Evolutionary conservation across 2,329 filamentous ascomycete genomes (phyloP), one percentile per base, ranked within the genome.

Genomic region (Nemania diffusa): DNA sequence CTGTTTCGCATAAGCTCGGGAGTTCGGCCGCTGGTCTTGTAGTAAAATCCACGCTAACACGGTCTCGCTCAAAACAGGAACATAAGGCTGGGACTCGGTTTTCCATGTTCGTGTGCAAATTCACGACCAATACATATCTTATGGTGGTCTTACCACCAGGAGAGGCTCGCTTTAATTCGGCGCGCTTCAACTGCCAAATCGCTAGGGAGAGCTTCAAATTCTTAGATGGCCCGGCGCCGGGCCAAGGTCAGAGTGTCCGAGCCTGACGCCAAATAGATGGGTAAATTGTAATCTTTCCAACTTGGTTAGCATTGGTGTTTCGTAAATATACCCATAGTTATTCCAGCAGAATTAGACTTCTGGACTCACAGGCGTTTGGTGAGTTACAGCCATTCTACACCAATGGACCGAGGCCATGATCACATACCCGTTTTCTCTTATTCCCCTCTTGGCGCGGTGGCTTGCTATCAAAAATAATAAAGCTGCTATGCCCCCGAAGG

Each of bases 111-210:
- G 93, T 97, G 71, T 92, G 94, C 71, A 93, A 97, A 73, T 94
- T 99, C 73, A 99, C 96, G 1, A 97, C 96, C 60, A 99, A 99
- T 80, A 99, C 96, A 2, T 98, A 98, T 76, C 90, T 99, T 67
- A 93, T 97, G 76, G 93, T 97, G 8, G 91, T 97, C 40, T 88
- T 97, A 71, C 94, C 96, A 0, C 94, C 95, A 0, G 94, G 94
- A 26, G 95, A 98, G 79, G 92, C 93, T 22, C 88, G 92, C 5
- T 97, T 97, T 83, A 97, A 98, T 74, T 90, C 92, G 60, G 94
- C 94, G 13, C 89, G 96, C 79, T 85, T 97, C 71, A 97, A 97
- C 77, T 96, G 95, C 71, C 90, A 93, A 79, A 91, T 97, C 65
- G 94, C 94, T 0, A 87, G 93, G 52, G 90, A 92, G 73, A 91